phyloP scores from a whole-genome alignment of 108 stramenopile species.

The Nannochloropsis salina region DNA sequence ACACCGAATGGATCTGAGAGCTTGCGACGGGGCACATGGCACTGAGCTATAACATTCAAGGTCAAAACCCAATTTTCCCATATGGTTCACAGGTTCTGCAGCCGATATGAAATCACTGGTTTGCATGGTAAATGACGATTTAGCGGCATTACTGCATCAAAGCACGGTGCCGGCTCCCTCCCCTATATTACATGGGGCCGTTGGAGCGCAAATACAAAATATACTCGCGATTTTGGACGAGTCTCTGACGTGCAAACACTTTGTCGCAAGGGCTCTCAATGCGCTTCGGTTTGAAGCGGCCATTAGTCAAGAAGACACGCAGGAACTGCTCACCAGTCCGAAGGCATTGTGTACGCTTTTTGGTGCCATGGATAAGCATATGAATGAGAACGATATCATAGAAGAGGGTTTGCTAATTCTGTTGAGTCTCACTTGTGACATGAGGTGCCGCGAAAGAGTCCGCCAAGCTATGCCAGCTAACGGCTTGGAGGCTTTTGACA shows the following conservation, averaged over 20 bases:
- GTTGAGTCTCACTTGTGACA: not conserved
- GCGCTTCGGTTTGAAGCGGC: slow-evolving; percentile 10
- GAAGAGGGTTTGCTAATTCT: slow-evolving; percentile 7
- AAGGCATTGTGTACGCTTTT: not conserved
- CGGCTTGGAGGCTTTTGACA: not conserved
- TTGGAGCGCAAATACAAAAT: not conserved
- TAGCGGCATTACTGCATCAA: not conserved
- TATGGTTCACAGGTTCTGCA: not conserved
- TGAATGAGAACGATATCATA: slow-evolving; percentile 10
- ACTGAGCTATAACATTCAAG: no score
- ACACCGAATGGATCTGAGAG: no score
- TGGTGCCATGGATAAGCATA: not conserved
- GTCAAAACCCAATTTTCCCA: no score
- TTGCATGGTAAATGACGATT: not conserved
- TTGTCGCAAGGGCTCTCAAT: not conserved
- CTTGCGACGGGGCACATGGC: no score
- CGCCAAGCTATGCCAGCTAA: not conserved
- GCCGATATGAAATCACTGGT: not conserved
- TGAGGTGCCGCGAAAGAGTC: not conserved
- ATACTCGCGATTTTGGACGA: not conserved
- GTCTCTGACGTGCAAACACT: no score
- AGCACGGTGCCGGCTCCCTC: not conserved
- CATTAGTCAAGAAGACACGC: not conserved
- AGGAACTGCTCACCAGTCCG: not conserved
- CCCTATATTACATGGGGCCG: not conserved